phyloP scores from a whole-genome alignment of 805 yeast genomes.

The Kazachstania kunashirensis region DNA sequence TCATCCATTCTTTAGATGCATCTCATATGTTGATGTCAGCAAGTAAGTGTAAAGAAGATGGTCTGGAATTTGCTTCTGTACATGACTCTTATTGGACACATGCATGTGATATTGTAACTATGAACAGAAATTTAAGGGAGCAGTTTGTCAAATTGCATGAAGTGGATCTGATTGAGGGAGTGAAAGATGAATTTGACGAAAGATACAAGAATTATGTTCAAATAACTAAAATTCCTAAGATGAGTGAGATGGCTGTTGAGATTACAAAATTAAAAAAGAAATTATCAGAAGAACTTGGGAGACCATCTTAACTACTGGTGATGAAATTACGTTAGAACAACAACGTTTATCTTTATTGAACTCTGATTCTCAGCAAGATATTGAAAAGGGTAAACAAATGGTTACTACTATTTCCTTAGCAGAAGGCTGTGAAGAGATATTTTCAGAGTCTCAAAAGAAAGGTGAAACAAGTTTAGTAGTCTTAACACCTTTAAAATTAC shows the following conservation, averaged over 20 bases:
- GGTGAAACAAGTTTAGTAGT: conserved; percentile 24
- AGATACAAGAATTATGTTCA: conserved; percentile 69
- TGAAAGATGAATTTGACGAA: conserved; percentile 69
- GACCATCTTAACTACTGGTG: conserved; percentile 52
- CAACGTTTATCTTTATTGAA: conserved; percentile 46
- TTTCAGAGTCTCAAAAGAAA: not conserved
- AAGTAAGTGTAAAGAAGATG: conserved; percentile 53
- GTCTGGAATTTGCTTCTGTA: conserved; percentile 79
- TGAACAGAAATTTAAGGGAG: conserved; percentile 65
- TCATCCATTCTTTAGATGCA: conserved; percentile 90
- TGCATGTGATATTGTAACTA: conserved; percentile 65
- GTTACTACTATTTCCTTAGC: conserved; percentile 62
- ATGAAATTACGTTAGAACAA: conserved; percentile 65
- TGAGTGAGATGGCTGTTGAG: conserved; percentile 41
- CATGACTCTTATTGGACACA: conserved; percentile 99
- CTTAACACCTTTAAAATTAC: conserved; percentile 60
- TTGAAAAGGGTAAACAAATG: conserved; percentile 43
- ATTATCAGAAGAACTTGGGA: conserved; percentile 40
- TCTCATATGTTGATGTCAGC: conserved; percentile 94
- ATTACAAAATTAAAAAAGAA: conserved; percentile 42
- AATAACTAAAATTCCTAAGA: conserved; percentile 44
- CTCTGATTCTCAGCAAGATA: conserved; percentile 42
- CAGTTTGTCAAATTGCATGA: conserved; percentile 72
- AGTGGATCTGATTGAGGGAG: conserved; percentile 57
- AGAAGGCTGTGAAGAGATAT: conserved; percentile 18